These are phyloP conservation scores for Boletellus emodensis DNA, from an alignment of 768 basidiomycete species.

Conservation along the genomic window DNA sequence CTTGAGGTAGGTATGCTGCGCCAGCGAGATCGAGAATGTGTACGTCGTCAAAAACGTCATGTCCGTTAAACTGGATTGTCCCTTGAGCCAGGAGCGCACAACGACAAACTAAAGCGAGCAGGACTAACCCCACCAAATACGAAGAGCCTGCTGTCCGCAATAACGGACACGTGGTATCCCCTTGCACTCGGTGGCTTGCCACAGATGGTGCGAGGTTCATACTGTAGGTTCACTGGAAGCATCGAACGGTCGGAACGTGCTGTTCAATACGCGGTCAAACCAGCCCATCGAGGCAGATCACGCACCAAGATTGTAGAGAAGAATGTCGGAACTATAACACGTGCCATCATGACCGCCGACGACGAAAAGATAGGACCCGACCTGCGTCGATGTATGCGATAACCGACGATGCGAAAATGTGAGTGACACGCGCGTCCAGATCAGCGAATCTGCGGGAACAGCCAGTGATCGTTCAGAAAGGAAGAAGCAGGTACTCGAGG, in stretches of 20 bases:
- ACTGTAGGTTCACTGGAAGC: constrained; percentile 71
- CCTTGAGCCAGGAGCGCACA: not conserved
- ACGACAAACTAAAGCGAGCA: not conserved
- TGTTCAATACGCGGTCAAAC: not conserved
- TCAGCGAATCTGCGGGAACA: constrained; percentile 20
- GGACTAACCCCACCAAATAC: constrained; percentile 67
- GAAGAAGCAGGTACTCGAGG: not conserved
- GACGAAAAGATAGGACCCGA: constrained; percentile 89
- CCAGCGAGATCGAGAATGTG: constrained; percentile 83
- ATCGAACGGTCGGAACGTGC: too few relatives aligned
- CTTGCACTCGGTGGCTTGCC: constrained; percentile 70
- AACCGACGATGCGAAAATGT: constrained; percentile 51
- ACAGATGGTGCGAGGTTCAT: constrained; percentile 64
- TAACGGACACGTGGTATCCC: constrained; percentile 80
- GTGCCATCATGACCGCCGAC: constrained; percentile 84
- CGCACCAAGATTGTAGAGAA: constrained; percentile 84
- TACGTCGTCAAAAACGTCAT: constrained; percentile 80
- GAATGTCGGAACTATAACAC: constrained; percentile 68
- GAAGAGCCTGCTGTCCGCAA: constrained; percentile 83
- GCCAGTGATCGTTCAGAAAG: not conserved
- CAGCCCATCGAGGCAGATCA: not conserved
- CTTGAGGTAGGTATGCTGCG: constrained; percentile 85
- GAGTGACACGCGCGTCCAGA: constrained; percentile 27
- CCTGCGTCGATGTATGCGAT: constrained; percentile 83
- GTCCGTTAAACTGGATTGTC: constrained; percentile 61